phyloP scores from a whole-genome alignment of 2,329 filamentous ascomycete species.

The Fusarium chlamydosporum region DNA sequence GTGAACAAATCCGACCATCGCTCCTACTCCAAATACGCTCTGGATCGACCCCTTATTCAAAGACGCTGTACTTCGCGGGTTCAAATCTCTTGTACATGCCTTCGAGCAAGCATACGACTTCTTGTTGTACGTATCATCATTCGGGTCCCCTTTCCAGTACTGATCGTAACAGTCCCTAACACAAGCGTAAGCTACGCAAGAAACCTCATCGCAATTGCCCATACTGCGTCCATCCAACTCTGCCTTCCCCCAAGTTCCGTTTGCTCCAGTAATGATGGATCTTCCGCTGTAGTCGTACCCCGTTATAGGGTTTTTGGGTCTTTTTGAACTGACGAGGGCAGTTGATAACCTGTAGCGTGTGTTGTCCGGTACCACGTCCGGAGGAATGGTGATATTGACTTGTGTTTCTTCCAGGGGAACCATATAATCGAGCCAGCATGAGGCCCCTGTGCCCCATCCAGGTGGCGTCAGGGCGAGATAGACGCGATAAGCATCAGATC shows the following conservation, averaged over 20 bases:
- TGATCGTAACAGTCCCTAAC: conserved; percentile 37
- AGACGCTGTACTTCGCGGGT: conserved; percentile 21
- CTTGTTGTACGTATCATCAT: conserved; percentile 28
- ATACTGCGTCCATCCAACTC: conserved; percentile 43
- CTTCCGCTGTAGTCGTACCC: conserved; percentile 42
- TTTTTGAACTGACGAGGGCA: conserved; percentile 28
- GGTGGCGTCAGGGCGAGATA: conserved; percentile 42
- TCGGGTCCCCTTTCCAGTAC: conserved; percentile 40
- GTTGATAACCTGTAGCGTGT: conserved; percentile 37
- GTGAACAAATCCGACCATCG: conserved; percentile 9
- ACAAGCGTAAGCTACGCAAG: conserved; percentile 44
- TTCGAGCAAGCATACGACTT: conserved; percentile 34
- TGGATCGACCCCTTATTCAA: background rate
- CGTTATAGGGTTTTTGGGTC: conserved; percentile 2
- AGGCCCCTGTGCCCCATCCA: conserved; percentile 43
- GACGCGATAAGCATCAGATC: conserved; percentile 42
- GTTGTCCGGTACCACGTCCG: conserved; percentile 43
- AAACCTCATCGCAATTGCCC: conserved; percentile 32
- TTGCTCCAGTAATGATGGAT: conserved; percentile 34
- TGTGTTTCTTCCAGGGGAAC: conserved; percentile 32
- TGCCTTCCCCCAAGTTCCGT: conserved; percentile 45
- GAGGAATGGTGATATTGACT: conserved; percentile 47
- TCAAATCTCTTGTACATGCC: conserved; percentile 39
- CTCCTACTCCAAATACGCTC: conserved; percentile 1
- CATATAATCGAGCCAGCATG: conserved; percentile 42